Evolutionary conservation across 2,329 filamentous ascomycete genomes (phyloP).

Genomic region (Diplodia seriata): DNA sequence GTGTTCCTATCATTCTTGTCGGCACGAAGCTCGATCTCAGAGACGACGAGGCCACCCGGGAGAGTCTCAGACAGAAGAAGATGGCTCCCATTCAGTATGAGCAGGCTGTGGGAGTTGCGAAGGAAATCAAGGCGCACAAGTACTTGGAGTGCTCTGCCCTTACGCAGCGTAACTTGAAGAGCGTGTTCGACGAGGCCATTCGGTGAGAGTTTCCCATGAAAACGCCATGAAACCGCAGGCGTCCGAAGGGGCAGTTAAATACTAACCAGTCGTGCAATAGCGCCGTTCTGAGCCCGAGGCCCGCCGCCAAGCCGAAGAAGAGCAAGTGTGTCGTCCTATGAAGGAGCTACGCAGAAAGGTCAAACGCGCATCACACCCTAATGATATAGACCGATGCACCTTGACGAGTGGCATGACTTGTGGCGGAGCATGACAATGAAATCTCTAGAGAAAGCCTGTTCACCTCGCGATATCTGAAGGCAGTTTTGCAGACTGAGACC

Average conservation of each 20-base stretch:
- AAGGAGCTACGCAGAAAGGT: constrained; percentile 33
- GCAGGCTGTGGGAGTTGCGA: constrained; percentile 84
- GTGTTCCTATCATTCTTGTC: constrained; percentile 94
- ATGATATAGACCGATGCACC: constrained; percentile 32
- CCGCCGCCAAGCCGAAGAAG: constrained; percentile 41
- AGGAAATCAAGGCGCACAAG: constrained; percentile 95
- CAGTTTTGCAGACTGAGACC: constrained; percentile 8
- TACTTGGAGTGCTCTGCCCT: constrained; percentile 98
- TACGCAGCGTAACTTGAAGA: constrained; percentile 96
- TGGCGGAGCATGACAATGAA: constrained; percentile 29
- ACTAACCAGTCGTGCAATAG: constrained; percentile 37
- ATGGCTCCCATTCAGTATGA: constrained; percentile 98
- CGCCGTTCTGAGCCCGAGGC: constrained; percentile 51
- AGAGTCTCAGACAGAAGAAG: constrained; percentile 84
- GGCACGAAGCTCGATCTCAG: constrained; percentile 96
- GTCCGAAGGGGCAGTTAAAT: not conserved
- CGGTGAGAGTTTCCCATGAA: constrained; percentile 67
- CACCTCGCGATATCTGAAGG: constrained; percentile 14
- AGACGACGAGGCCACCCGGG: constrained; percentile 83
- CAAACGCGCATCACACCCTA: constrained; percentile 29
- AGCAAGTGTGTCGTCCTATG: constrained; percentile 42
- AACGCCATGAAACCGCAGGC: not conserved
- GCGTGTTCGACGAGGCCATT: constrained; percentile 98
- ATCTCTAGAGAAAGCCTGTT: constrained; percentile 25
- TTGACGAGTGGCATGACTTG: constrained; percentile 30